Base-by-base conservation (phyloP, 1,139 yeast genomes). In the Yamadazyma membranifaciens region DNA sequence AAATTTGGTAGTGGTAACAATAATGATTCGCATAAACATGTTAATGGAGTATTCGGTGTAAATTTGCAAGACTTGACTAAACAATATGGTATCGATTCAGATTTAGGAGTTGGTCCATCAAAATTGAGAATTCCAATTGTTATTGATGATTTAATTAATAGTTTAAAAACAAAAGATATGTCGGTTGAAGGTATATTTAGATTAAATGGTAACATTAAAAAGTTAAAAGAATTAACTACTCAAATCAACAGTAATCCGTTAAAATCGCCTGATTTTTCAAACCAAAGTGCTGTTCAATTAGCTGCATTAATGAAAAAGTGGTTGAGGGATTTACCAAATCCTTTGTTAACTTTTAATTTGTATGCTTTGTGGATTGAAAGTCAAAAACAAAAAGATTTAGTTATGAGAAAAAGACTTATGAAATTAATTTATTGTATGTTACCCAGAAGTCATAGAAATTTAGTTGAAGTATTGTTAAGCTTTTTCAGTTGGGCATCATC, bases 401-500 rank as follows among this genome's bases (percentile, higher is more conserved):
- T 63, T 1, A 65, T 70, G 35, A 73, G 81, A 45, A 80, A 78
- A 45, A 62, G 83, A 38, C 63, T 85, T 13, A 64, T 88, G 41
- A 87, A 84, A 49, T 64, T 91, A 45, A 75, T 86, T 2, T 87
- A 89, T 55, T 80, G 95, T 42, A 68, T 92, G 72, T 67, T 94
- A 33, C 98, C 98, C 1, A 72, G 83, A 45, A 75, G 81, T 20
- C 87, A 91, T 57, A 77, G 98, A 41, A 95, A 89, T 58, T 75
- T 88, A 39, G 73, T 91, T 41, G 98, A 94, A 58, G 96, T 91
- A 4, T 67, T 94, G 39, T 71, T 91, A 29, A 83, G 83, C 48
- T 94, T 94, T 60, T 78, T 94, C 60, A 83, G 83, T 60, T 92
- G 98, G 98, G 95, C 91, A 2, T 91, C 98, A 0, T 87, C 98